These are phyloP conservation scores for Postia placenta DNA, from an alignment of 768 basidiomycete species.

Conservation along the genomic window DNA sequence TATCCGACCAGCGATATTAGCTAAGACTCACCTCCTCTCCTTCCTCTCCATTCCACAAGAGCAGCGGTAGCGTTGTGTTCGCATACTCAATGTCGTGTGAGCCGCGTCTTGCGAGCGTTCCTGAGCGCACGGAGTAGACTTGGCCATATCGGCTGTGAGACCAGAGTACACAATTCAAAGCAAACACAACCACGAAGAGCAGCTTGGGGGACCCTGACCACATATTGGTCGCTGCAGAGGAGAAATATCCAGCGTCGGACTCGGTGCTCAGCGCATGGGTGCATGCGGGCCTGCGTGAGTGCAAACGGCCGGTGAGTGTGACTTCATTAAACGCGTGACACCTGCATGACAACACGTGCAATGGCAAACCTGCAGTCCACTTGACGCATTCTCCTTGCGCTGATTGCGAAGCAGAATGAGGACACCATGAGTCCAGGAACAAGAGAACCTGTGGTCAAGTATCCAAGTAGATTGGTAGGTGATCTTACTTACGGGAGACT, in stretches of 20 bases:
- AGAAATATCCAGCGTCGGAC: no score
- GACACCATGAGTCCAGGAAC: no score
- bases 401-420: no score
- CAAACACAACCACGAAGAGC: slow-evolving; percentile 45
- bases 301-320: not conserved
- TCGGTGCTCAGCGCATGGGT: not conserved
- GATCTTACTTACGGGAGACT: no score
- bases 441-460: no score
- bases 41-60: not conserved
- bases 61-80: not conserved
- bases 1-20: not conserved
- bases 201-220: slow-evolving; percentile 39
- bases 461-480: no score
- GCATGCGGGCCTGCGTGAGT: not conserved
- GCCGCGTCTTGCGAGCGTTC: slow-evolving; percentile 9
- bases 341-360: no score
- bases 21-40: slow-evolving; percentile 2
- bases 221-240: slow-evolving; percentile 31
- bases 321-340: no score
- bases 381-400: no score
- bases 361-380: no score
- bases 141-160: slow-evolving; percentile 34
- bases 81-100: not conserved
- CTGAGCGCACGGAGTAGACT: slow-evolving; percentile 11
- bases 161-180: slow-evolving; percentile 59